These are phyloP conservation scores for Suhomyces terraborum DNA, from an alignment of 1,139 yeast genomes.

Conservation along the genomic window DNA sequence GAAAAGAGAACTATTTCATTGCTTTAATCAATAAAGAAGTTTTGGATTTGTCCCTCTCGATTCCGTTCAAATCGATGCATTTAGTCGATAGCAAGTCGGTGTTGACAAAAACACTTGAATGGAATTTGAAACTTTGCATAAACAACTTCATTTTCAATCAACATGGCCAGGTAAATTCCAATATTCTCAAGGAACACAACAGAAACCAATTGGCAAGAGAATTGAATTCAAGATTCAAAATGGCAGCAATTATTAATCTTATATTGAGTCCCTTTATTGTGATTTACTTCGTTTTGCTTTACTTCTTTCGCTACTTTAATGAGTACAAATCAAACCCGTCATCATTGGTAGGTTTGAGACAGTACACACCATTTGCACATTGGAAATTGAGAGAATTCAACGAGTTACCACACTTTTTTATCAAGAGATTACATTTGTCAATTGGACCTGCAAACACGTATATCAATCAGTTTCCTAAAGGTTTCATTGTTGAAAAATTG, in stretches of 20 bases:
- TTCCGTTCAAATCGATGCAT: slow-evolving; percentile 33
- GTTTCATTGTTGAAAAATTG: slow-evolving; percentile 54
- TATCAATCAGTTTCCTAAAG: slow-evolving; percentile 90
- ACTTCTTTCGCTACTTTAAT: slow-evolving; percentile 88
- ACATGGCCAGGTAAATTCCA: slow-evolving; percentile 79
- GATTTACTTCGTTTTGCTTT: slow-evolving; percentile 74
- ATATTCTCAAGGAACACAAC: slow-evolving; percentile 70
- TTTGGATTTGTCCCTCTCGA: slow-evolving; percentile 54
- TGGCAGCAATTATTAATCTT: slow-evolving; percentile 85
- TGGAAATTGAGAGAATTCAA: slow-evolving; percentile 95
- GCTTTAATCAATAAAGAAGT: slow-evolving; percentile 83
- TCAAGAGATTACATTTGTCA: slow-evolving; percentile 73
- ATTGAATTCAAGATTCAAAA: slow-evolving; percentile 71
- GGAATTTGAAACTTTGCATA: slow-evolving; percentile 89
- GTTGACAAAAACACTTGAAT: slow-evolving; percentile 84
- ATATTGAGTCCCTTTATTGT: slow-evolving; percentile 85
- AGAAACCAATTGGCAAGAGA: slow-evolving; percentile 69
- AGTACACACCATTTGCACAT: slow-evolving; percentile 90
- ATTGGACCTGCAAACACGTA: slow-evolving; percentile 79
- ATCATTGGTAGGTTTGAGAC: slow-evolving; percentile 73
- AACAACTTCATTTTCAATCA: slow-evolving; percentile 83
- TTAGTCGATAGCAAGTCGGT: slow-evolving; percentile 38
- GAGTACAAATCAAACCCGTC: slow-evolving; percentile 91
- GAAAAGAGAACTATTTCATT: slow-evolving; percentile 89
- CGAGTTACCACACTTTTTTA: slow-evolving; percentile 86